These are phyloP conservation scores for Ormosia semicastrata DNA, from an alignment of 306 rosid genomes.

Conservation along the genomic window DNA sequence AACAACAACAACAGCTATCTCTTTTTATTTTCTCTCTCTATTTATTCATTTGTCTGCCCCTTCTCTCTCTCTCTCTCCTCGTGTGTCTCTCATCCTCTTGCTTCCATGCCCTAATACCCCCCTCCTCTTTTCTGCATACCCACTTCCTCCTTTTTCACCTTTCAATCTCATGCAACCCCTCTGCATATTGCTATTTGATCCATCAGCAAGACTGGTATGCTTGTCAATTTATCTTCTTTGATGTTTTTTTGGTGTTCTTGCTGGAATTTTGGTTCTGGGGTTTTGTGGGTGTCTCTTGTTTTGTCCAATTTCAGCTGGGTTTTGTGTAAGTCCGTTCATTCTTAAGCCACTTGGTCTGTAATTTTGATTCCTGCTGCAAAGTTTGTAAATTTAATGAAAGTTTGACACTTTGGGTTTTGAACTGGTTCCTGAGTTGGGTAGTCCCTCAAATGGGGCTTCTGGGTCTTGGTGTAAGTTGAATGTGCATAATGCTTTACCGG, in stretches of 20 bases:
- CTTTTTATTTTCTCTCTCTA: constrained; percentile 52
- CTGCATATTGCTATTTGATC: constrained; percentile 53
- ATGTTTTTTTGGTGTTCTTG: constrained; percentile 17
- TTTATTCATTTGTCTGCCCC: constrained; percentile 48
- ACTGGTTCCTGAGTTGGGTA: constrained; percentile 23
- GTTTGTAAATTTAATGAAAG: constrained; percentile 27
- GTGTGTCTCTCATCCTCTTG: constrained; percentile 40
- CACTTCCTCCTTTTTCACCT: constrained; percentile 27
- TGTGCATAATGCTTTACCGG: constrained; percentile 45
- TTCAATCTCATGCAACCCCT: constrained; percentile 37
- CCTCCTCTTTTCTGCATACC: neutral
- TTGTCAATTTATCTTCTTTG: constrained; percentile 38
- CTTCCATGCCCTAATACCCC: constrained; percentile 74
- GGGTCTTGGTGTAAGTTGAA: constrained; percentile 43
- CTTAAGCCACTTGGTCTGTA: neutral
- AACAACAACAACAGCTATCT: constrained; percentile 43
- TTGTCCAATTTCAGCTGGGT: constrained; percentile 38
- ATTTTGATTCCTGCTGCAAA: constrained; percentile 34
- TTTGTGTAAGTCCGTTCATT: constrained; percentile 17
- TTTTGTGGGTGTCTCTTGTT: constrained; percentile 30
- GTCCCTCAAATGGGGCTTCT: constrained; percentile 45
- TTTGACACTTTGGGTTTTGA: constrained; percentile 33
- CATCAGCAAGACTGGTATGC: constrained; percentile 50
- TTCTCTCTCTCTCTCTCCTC: constrained; percentile 50
- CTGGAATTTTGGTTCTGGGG: constrained; percentile 29